Conservation (phyloP, 805 yeast species). For the Lipomyces chichibuensis region DNA sequence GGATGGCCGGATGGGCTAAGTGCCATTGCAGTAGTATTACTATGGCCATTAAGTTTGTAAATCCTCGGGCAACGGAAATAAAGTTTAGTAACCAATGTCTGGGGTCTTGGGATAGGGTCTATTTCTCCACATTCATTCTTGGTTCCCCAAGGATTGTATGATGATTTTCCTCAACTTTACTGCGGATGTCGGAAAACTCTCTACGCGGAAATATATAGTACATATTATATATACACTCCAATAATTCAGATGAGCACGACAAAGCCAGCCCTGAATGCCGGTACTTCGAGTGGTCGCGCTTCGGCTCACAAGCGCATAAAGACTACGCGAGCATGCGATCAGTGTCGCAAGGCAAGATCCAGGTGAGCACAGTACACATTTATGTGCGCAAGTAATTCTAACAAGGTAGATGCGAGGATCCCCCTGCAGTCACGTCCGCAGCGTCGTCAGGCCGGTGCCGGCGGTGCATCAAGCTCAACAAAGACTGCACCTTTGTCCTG, state of each 20-base stretch:
- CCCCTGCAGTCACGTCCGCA: slow-evolving; percentile 18
- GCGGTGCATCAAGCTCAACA: slow-evolving; percentile 21
- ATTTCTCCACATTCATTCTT: not conserved
- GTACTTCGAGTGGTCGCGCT: not conserved
- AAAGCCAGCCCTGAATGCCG: not conserved
- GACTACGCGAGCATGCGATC: slow-evolving; percentile 25
- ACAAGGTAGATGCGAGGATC: slow-evolving; percentile 23
- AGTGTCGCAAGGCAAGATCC: slow-evolving; percentile 27
- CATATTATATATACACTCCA: not conserved
- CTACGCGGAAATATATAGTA: not conserved
- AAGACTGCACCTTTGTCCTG: slow-evolving; percentile 25
- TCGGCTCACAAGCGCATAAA: slow-evolving; percentile 17
- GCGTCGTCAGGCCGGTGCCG: slow-evolving; percentile 19
- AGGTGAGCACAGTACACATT: slow-evolving; percentile 6
- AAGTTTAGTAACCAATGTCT: not conserved
- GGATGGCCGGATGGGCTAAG: no score
- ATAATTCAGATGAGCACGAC: not conserved
- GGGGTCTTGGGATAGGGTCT: not conserved
- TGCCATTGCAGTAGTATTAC: no score
- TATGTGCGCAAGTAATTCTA: not conserved
- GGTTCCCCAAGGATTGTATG: no score
- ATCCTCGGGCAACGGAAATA: no score
- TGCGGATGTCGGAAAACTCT: not conserved
- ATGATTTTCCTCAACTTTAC: no score
- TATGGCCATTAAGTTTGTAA: no score